phyloP scores from a whole-genome alignment of 345 rosid genomes.

The Eucalyptus sp. region DNA sequence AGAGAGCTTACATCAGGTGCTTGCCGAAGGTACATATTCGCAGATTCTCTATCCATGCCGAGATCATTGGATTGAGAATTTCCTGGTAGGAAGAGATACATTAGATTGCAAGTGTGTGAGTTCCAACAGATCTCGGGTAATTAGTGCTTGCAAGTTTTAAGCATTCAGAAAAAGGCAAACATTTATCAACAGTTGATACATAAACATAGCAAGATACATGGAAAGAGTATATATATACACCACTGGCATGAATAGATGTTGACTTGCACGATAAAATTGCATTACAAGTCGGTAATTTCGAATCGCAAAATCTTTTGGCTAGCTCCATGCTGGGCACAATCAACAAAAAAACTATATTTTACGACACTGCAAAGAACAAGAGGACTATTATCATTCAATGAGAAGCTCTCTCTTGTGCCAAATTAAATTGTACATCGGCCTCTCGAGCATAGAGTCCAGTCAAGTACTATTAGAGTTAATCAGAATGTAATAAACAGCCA shows the following conservation, averaged over 20 bases:
- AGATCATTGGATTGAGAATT: constrained; percentile 22
- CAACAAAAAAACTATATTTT: background rate
- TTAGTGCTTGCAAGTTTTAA: background rate
- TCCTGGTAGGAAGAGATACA: constrained; percentile 21
- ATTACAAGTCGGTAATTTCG: background rate
- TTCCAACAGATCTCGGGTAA: background rate
- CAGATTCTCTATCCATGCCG: constrained; percentile 24
- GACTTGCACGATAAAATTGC: background rate
- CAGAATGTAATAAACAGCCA: background rate
- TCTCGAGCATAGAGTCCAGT: background rate
- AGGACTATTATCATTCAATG: background rate
- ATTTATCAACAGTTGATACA: background rate
- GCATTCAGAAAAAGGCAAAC: background rate
- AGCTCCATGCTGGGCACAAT: background rate
- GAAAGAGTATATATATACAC: background rate
- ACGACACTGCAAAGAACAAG: background rate
- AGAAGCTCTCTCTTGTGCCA: background rate
- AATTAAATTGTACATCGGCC: background rate
- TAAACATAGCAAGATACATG: background rate
- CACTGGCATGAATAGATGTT: background rate
- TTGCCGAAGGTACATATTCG: constrained; percentile 19
- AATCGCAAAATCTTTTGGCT: background rate
- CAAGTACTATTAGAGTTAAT: background rate
- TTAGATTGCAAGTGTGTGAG: background rate
- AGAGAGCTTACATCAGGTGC: constrained; percentile 22